Base-by-base conservation (phyloP, 805 yeast species). In the Yamadazyma insecticola region DNA sequence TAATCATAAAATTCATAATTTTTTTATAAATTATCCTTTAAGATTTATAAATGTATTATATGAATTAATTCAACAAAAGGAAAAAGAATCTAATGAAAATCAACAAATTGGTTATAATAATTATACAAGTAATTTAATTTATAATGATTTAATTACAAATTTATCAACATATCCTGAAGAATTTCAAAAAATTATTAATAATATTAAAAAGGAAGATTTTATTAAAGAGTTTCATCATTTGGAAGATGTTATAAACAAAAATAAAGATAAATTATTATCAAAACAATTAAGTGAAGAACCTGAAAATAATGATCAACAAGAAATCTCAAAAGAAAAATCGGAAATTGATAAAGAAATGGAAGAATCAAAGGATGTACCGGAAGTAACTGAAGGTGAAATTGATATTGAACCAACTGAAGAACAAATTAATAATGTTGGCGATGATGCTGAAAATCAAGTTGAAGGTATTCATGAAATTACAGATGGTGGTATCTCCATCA, bases 161-260 rank as follows among this genome's bases (percentile, higher is more conserved):
- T 31, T 58, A 18, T 17, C 42, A 11, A 26, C 35, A 13, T 32
- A 40, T 6, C 29, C 36, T 35, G 22, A 35, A 19, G 53, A 48
- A 6, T 32, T 48, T 13, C 49, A 49, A 29, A 33, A 32, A 20
- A 41, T 49, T 19, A 37, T 56, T 19, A 36, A 37, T 13, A 21
- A 16, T 13, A 39, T 53, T 32, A 39, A 35, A 13, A 48, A 47
- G 18, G 54, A 47, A 11, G 59, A 51, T 15, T 59, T 59, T 28
- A 36, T 48, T 6, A 47, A 45, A 16, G 63, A 59, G 21, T 59
- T 56, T 38, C 45, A 50, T 13, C 48, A 54, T 35, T 53, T 51
- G 28, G 49, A 45, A 22, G 38, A 40, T 6, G 28, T 33, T 9
- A 26, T 38, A 21, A 32, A 33, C 13, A 29, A 34, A 13, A 28